Evolutionary conservation across 129 eudicot genomes (phyloP).

Genomic region (Artemisia tridentata): DNA sequence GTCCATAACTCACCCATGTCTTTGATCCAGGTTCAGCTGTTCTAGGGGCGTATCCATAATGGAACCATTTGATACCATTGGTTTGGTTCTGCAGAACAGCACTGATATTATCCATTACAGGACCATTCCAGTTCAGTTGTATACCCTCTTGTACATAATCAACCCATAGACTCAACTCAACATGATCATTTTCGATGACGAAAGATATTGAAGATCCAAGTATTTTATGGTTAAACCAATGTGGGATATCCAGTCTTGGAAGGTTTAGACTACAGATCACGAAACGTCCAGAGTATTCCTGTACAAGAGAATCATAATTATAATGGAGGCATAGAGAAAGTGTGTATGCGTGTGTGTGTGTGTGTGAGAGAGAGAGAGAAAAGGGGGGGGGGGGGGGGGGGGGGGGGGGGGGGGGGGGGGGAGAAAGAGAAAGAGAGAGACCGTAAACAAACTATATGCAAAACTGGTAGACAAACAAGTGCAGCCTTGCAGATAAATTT

Average conservation of each 20-base stretch:
- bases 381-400: neutral
- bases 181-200: neutral
- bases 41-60: neutral
- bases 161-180: neutral
- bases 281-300: neutral
- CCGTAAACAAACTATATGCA: neutral
- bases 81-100: neutral
- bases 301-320: neutral
- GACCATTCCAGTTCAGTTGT: neutral
- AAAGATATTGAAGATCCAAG: neutral
- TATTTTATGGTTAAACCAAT: neutral
- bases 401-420: neutral
- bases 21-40: neutral
- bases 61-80: neutral
- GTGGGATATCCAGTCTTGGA: neutral
- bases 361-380: neutral
- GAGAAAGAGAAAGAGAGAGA: neutral
- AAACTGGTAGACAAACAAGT: neutral
- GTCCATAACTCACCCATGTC: neutral
- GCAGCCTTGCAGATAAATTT: neutral
- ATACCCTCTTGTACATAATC: neutral
- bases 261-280: neutral
- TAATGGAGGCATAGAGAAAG: neutral
- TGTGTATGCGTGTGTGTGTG: too few relatives aligned
- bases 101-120: neutral